Evolutionary conservation across 306 rosid species (phyloP), one percentile per base, ranked within the genome.

Genomic region (Lablab purpureus): DNA sequence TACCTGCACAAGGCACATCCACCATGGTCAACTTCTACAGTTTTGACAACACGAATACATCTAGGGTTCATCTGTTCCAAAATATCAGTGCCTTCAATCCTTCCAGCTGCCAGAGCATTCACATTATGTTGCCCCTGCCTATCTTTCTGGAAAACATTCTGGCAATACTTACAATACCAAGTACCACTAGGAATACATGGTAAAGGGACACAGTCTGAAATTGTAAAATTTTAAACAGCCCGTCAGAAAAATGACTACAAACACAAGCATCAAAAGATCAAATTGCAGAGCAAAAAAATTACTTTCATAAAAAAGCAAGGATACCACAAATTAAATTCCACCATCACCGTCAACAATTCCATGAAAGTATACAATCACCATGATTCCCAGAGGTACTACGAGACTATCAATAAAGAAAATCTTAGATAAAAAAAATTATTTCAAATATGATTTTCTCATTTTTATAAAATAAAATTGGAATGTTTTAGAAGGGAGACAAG

Each of bases 1-100:
- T 70, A 93, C 99, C 97, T 89, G 91, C 99, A 96, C 69, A 96
- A 69, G 54, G 96, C 89, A 79, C 99, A 96, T 76, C 99, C 99
- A 56, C 96, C 98, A 40, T 91, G 87, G 60, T 83, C 93, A 75
- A 86, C 86, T 79, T 87, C 93, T 6, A 78, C 84, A 85, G 80
- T 75, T 72, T 84, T 90, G 83, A 93, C 91, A 80, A 96, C 88
- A 28, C 97, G 97, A 73, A 90, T 88, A 84, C 99, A 93, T 79
- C 99, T 90, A 28, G 77, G 84, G 73, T 85, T 89, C 77, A 89
- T 92, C 87, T 89, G 88, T 63, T 90, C 88, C 63, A 93, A 85
- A 55, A 94, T 87, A 85, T 93, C 98, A 63, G 88, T 72, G 46
- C 95, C 98, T 41, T 81, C 89, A 68, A 91, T 85, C 83, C 98